Evolutionary conservation across 345 rosid genomes (phyloP).

Genomic region (Camelina sativa): DNA sequence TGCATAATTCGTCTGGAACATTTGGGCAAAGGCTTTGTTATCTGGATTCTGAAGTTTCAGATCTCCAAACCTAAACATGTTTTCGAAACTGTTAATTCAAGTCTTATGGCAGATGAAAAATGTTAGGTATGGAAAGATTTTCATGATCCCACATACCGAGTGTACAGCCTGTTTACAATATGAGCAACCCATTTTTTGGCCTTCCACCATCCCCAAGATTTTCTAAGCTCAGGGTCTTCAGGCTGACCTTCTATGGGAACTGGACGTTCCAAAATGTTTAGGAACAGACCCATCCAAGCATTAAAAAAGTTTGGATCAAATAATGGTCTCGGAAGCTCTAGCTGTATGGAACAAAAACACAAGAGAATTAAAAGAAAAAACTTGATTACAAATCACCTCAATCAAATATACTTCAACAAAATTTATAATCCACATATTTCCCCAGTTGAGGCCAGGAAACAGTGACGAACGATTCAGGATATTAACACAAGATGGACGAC

Average conservation of each 20-base stretch:
- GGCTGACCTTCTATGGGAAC: slow-evolving; percentile 93
- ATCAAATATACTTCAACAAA: slow-evolving; percentile 1
- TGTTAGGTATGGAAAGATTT: not conserved
- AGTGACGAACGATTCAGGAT: slow-evolving; percentile 4
- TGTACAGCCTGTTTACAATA: slow-evolving; percentile 91
- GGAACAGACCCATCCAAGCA: slow-evolving; percentile 96
- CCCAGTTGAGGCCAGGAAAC: slow-evolving; percentile 24
- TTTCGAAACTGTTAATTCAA: slow-evolving; percentile 1
- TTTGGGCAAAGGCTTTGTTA: slow-evolving; percentile 86
- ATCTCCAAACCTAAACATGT: slow-evolving; percentile 83
- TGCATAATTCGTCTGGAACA: slow-evolving; percentile 90
- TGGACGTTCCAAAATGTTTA: slow-evolving; percentile 88
- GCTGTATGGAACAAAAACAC: slow-evolving; percentile 49
- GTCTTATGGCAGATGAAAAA: slow-evolving; percentile 2
- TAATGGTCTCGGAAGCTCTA: slow-evolving; percentile 96
- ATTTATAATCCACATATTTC: not conserved
- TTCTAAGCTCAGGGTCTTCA: slow-evolving; percentile 82
- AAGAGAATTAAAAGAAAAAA: slow-evolving; percentile 3
- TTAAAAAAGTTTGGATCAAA: slow-evolving; percentile 80
- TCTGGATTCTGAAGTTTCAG: slow-evolving; percentile 91
- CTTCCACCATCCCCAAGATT: slow-evolving; percentile 99
- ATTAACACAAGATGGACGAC: slow-evolving; percentile 44
- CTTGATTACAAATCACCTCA: slow-evolving; percentile 6
- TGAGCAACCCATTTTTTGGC: slow-evolving; percentile 99
- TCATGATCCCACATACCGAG: slow-evolving; percentile 57